phyloP scores from a whole-genome alignment of 1,139 yeast species.

The Entelexis sorbosivorans region DNA sequence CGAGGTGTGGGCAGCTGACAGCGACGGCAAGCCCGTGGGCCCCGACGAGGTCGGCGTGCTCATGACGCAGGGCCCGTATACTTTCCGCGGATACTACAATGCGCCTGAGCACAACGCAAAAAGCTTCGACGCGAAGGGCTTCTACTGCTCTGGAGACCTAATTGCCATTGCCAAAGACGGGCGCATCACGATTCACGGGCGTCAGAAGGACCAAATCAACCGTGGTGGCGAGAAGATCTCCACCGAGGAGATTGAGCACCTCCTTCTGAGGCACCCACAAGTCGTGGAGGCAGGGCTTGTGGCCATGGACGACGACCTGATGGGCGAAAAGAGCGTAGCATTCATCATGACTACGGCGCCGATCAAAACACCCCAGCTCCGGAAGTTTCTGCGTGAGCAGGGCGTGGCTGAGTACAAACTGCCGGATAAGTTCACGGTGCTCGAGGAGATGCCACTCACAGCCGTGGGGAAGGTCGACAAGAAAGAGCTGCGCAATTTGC shows the following conservation, averaged over 20 bases:
- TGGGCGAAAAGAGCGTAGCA: constrained; percentile 20
- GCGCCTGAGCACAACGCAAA: constrained; percentile 18
- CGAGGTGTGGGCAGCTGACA: constrained; percentile 17
- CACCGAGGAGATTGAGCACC: constrained; percentile 17
- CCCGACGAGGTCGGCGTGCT: constrained; percentile 16
- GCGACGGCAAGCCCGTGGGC: background rate
- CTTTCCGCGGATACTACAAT: constrained; percentile 19
- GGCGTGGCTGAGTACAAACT: constrained; percentile 20
- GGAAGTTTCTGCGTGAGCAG: constrained; percentile 17
- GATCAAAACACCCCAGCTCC: constrained; percentile 10
- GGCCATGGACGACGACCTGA: constrained; percentile 16
- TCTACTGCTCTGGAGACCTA: constrained; percentile 19
- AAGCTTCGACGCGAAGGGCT: constrained; percentile 15
- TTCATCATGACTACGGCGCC: constrained; percentile 15
- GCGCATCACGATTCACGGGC: constrained; percentile 17
- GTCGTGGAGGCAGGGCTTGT: constrained; percentile 18
- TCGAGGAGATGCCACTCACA: constrained; percentile 17
- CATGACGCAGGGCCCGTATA: constrained; percentile 19
- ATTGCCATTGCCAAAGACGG: constrained; percentile 15
- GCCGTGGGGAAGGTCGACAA: constrained; percentile 19
- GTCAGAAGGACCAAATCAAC: constrained; percentile 20
- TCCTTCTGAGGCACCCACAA: constrained; percentile 16
- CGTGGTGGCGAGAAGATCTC: constrained; percentile 19
- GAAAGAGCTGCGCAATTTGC: constrained; percentile 8
- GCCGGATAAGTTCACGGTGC: constrained; percentile 14